Conservation (phyloP, 768 basidiomycete genomes). For the Ramaria sp. region DNA sequence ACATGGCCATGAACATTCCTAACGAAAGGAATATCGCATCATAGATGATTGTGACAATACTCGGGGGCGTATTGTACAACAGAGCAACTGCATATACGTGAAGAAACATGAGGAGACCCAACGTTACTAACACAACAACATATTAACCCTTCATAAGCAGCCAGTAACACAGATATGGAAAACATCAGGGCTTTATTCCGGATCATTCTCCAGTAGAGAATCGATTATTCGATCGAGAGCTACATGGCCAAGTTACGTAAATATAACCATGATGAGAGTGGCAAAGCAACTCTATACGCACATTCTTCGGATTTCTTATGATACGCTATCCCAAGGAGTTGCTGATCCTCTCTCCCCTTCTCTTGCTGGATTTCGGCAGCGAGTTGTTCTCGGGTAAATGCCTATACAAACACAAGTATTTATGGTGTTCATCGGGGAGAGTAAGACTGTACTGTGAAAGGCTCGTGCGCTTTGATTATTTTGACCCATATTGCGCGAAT, state of each 20-base stretch:
- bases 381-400: background rate
- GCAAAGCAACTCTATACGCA: background rate
- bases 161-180: background rate
- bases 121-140: no score
- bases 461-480: background rate
- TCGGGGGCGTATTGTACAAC: no score
- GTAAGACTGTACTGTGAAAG: background rate
- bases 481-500: conserved; percentile 4
- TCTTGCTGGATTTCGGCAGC: background rate
- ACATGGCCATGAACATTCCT: background rate
- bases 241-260: background rate
- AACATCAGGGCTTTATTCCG: background rate
- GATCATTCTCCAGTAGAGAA: background rate
- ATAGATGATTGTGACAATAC: background rate
- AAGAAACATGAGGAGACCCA: no score
- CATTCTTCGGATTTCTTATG: conserved; percentile 5
- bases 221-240: background rate
- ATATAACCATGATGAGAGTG: background rate
- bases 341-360: background rate
- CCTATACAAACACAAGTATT: background rate
- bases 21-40: background rate
- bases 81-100: no score
- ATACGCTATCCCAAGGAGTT: conserved; percentile 3
- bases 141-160: no score
- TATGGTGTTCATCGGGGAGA: background rate